Evolutionary conservation across 2,329 filamentous ascomycete genomes (phyloP), one percentile per base, ranked within the genome.

Genomic region (Zalaria sp.): DNA sequence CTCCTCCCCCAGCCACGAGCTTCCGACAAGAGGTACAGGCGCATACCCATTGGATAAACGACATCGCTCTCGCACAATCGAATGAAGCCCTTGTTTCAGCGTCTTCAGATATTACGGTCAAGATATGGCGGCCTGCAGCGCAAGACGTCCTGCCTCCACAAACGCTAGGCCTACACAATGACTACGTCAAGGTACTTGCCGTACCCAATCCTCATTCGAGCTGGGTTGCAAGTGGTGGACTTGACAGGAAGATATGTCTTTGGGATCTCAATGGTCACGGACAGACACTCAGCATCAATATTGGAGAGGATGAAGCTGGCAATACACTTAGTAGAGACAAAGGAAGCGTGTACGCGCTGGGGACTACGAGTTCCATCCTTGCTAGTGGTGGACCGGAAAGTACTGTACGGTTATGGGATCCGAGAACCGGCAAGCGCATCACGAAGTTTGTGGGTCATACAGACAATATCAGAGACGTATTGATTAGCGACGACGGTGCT

Each of bases 381-480:
- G 91, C 89, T 28, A 93, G 85, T 56, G 91, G 91, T 43, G 91
- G 91, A 0, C 91, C 91, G 0, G 91, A 98, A 64, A 91, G 86
- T 56, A 86, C 87, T 35, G 84, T 96, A 29, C 76, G 91, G 41
- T 68, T 98, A 9, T 95, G 93, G 83, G 91, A 98, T 61, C 77
- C 86, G 38, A 79, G 81, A 52, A 82, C 85, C 6, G 89, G 89
- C 43, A 86, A 91, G 64, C 76, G 84, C 47, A 82, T 96, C 45
- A 96, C 88, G 48, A 96, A 95, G 61, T 89, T 98, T 50, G 86
- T 96, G 25, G 91, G 91, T 4, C 91, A 98, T 59, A 93, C 89
- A 18, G 88, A 93, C 68, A 95, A 89, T 50, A 81, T 98, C 50
- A 79, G 91, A 38, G 82, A 89, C 51, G 87, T 98, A 47, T 68